phyloP scores from a whole-genome alignment of 1,139 yeast genomes.

The Yamadazyma conglobata region DNA sequence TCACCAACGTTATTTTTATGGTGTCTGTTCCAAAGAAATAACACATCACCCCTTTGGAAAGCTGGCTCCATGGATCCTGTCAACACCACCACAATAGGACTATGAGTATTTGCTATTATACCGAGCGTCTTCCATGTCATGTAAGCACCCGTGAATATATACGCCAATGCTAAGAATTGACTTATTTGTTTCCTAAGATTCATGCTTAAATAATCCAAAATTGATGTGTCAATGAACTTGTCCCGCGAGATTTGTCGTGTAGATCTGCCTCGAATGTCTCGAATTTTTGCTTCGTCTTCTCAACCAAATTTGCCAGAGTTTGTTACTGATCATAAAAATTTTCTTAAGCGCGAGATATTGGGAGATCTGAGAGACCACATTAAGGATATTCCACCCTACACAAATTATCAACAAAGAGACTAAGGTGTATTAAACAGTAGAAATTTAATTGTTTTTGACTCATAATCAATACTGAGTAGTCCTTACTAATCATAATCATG shows the following conservation, averaged over 20 bases:
- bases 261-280: neutral
- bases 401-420: too few species aligned
- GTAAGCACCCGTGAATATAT: constrained; percentile 83
- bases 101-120: constrained; percentile 74
- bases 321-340: constrained; percentile 5
- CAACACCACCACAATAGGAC: constrained; percentile 94
- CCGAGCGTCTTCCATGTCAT: constrained; percentile 89
- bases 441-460: too few species aligned
- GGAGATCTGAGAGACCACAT: too few species aligned
- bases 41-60: constrained; percentile 94
- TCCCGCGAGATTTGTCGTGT: neutral
- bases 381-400: too few species aligned
- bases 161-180: constrained; percentile 66
- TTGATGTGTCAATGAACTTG: neutral
- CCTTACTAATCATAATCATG: too few species aligned
- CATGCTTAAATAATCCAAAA: constrained; percentile 20
- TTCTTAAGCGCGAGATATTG: constrained; percentile 3
- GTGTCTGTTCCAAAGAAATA: constrained; percentile 87
- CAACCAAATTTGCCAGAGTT: too few species aligned
- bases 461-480: too few species aligned
- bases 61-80: constrained; percentile 99
- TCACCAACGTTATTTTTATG: constrained; percentile 77
- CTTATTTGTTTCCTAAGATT: constrained; percentile 45
- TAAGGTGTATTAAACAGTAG: too few species aligned
- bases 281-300: constrained; percentile 2